These are phyloP conservation scores for Ascochyta viciae-villosae DNA, from an alignment of 2,329 filamentous ascomycete genomes.

Conservation along the genomic window DNA sequence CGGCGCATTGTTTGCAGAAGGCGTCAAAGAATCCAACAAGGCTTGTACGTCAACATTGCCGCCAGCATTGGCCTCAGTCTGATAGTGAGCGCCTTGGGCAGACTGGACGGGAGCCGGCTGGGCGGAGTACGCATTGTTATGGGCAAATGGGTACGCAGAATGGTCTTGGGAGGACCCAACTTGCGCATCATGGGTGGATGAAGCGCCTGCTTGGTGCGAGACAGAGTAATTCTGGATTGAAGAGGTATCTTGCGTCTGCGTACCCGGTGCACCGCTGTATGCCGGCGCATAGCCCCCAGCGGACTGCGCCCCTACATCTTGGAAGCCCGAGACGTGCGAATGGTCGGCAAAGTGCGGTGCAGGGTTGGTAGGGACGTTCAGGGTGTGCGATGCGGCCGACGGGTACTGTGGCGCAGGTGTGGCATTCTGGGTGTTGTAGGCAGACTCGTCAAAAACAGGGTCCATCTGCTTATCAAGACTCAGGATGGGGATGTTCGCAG, in stretches of 20 bases:
- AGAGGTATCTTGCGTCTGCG: conserved; percentile 47
- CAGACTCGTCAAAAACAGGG: conserved; percentile 72
- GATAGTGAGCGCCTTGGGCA: conserved; percentile 38
- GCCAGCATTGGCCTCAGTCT: conserved; percentile 33
- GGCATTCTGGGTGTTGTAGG: conserved; percentile 59
- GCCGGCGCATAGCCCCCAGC: conserved; percentile 31
- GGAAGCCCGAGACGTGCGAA: conserved; percentile 20
- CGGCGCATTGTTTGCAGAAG: conserved; percentile 40
- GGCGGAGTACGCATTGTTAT: conserved; percentile 46
- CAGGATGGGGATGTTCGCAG: conserved; percentile 70
- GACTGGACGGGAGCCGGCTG: conserved; percentile 40
- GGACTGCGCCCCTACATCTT: conserved; percentile 35
- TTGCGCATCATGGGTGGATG: conserved; percentile 46
- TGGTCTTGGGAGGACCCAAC: conserved; percentile 34
- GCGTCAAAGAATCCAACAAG: conserved; percentile 54
- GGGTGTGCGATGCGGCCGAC: conserved; percentile 41
- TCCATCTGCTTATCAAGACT: conserved; percentile 72
- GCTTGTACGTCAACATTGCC: conserved; percentile 55
- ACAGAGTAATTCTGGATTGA: conserved; percentile 49
- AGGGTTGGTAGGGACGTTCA: conserved; percentile 35
- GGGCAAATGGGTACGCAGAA: conserved; percentile 41
- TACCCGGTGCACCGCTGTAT: conserved; percentile 36
- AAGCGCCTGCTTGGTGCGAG: conserved; percentile 39
- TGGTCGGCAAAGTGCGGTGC: conserved; percentile 44
- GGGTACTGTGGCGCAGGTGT: conserved; percentile 42